Conservation (phyloP, 345 rosid genomes). For the Rubroshorea leprosula region DNA sequence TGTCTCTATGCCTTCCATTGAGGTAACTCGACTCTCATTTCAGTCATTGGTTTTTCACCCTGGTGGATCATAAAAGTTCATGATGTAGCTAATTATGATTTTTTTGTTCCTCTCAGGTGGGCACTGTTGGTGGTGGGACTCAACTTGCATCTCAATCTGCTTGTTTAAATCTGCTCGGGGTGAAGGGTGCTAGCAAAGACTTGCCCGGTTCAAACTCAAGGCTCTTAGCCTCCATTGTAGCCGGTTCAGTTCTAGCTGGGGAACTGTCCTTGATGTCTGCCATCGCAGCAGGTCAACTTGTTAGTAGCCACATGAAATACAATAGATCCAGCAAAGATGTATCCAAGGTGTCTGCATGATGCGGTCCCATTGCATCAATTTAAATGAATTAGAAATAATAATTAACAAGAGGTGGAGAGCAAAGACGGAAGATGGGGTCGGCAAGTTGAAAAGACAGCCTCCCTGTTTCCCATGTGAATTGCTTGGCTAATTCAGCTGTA, state of each 20-base stretch:
- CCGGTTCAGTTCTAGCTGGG: constrained; percentile 47
- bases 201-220: constrained; percentile 39
- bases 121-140: constrained; percentile 53
- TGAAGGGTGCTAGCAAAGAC: constrained; percentile 43
- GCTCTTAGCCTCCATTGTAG: constrained; percentile 37
- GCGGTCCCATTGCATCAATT: neutral
- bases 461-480: too few species aligned
- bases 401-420: neutral
- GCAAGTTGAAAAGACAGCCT: neutral
- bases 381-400: neutral
- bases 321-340: too few species aligned
- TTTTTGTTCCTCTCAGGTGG: constrained; percentile 29
- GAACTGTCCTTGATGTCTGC: constrained; percentile 55
- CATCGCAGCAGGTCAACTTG: constrained; percentile 13
- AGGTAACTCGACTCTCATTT: constrained; percentile 25
- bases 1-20: constrained; percentile 46
- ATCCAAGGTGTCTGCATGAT: neutral
- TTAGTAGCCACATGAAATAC: constrained; percentile 18
- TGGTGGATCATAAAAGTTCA: too few species aligned
- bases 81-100: neutral
- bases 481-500: too few species aligned
- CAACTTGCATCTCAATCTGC: constrained; percentile 51
- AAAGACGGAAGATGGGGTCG: neutral
- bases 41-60: neutral
- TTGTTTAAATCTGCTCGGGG: constrained; percentile 48